Evolutionary conservation across 495 filamentous ascomycete genomes (phyloP).

Genomic region (Penicillium argentinense): DNA sequence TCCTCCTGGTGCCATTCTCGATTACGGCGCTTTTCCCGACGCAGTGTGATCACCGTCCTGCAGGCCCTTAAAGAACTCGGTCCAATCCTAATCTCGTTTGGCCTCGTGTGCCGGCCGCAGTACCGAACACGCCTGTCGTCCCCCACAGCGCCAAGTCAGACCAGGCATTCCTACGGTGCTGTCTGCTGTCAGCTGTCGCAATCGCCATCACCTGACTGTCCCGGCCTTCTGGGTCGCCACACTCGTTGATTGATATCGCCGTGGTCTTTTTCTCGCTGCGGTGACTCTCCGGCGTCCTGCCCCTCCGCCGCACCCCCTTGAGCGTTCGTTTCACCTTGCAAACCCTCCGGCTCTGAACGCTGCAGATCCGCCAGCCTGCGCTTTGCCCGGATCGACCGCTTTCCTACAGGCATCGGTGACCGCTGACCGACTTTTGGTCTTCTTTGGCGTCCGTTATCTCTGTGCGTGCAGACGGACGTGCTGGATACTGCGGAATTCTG

Average conservation of each 20-base stretch:
- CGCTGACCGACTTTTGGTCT: conserved; percentile 45
- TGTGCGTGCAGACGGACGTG: conserved; percentile 10
- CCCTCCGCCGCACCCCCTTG: not conserved
- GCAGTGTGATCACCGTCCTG: conserved; percentile 24
- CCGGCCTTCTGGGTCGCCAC: conserved; percentile 23
- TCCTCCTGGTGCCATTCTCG: conserved; percentile 1
- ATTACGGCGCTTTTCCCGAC: conserved; percentile 4
- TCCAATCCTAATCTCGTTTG: conserved; percentile 14
- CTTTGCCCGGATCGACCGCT: not conserved
- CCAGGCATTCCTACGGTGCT: conserved; percentile 12
- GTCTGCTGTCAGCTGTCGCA: conserved; percentile 26
- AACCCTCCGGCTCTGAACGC: too few species aligned
- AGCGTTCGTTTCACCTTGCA: too few species aligned
- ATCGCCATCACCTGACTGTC: conserved; percentile 30
- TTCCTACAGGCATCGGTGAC: conserved; percentile 17
- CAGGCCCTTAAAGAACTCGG: conserved; percentile 22
- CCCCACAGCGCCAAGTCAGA: conserved; percentile 17
- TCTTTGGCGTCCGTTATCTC: not conserved
- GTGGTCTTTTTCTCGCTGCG: conserved; percentile 7
- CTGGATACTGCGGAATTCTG: conserved; percentile 38
- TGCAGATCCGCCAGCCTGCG: not conserved
- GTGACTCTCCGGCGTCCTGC: not conserved
- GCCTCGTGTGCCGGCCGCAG: conserved; percentile 7
- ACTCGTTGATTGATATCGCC: conserved; percentile 18
- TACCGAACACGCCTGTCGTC: conserved; percentile 7